Evolutionary conservation across 2,329 filamentous ascomycete species (phyloP).

Genomic region (Daldinia eschscholtzii): DNA sequence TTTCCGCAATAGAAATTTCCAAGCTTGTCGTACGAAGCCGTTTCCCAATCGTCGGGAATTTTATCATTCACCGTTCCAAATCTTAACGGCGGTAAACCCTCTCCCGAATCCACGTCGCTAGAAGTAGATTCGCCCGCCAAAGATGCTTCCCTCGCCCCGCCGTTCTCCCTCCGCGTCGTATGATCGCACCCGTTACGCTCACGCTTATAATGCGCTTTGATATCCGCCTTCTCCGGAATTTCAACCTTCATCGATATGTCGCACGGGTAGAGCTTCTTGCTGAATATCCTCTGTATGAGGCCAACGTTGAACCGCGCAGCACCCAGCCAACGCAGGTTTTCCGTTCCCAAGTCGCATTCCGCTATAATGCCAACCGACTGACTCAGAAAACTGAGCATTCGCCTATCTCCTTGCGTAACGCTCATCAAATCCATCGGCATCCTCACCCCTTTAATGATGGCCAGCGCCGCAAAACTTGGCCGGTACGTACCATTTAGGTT

Average conservation of each 20-base stretch:
- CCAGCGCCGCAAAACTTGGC: constrained; percentile 81
- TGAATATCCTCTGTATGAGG: constrained; percentile 80
- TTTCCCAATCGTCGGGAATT: constrained; percentile 81
- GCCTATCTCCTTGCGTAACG: constrained; percentile 81
- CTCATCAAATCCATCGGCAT: constrained; percentile 88
- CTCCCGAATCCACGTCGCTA: constrained; percentile 51
- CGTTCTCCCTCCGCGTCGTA: constrained; percentile 50
- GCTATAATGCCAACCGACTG: constrained; percentile 92
- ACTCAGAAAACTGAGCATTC: constrained; percentile 88
- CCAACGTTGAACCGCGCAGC: constrained; percentile 86
- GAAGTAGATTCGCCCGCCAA: constrained; percentile 44
- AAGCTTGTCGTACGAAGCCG: constrained; percentile 79
- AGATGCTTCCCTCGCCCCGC: constrained; percentile 20
- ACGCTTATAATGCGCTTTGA: constrained; percentile 78
- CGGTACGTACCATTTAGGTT: constrained; percentile 87
- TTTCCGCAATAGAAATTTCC: constrained; percentile 97
- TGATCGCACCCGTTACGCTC: constrained; percentile 49
- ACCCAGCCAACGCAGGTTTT: constrained; percentile 95
- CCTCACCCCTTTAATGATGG: constrained; percentile 87
- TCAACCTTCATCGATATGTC: constrained; percentile 89
- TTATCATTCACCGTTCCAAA: constrained; percentile 85
- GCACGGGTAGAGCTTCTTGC: constrained; percentile 85
- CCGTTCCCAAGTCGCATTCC: constrained; percentile 89
- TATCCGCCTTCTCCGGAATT: constrained; percentile 77
- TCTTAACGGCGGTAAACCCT: constrained; percentile 76